Conservation (phyloP, 345 rosid species). For the Salix udensis region DNA sequence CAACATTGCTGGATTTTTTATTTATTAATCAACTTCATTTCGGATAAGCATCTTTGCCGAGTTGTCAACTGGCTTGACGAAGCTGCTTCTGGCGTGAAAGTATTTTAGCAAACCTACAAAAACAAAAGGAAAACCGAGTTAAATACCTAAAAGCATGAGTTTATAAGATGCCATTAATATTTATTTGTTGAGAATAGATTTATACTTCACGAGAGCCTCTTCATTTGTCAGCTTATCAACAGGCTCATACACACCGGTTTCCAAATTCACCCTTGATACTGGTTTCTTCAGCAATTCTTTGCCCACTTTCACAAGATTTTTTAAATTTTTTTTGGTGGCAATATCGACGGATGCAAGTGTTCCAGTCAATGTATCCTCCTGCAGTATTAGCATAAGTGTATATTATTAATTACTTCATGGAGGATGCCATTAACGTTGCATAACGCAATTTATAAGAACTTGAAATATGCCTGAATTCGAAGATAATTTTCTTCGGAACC, state of each 20-base stretch:
- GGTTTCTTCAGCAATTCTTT: conserved; percentile 48
- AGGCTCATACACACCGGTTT: conserved; percentile 41
- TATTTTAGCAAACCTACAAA: conserved; percentile 48
- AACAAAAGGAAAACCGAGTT: background rate
- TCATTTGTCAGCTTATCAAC: conserved; percentile 37
- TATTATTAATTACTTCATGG: no score
- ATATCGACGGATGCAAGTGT: conserved; percentile 51
- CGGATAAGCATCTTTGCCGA: background rate
- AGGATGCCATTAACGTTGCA: no score
- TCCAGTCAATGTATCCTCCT: conserved; percentile 43
- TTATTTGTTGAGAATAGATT: background rate
- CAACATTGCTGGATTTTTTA: no score
- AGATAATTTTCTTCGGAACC: conserved; percentile 43
- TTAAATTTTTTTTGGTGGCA: conserved; percentile 40
- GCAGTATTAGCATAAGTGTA: background rate
- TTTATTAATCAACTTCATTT: background rate
- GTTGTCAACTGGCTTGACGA: conserved; percentile 40
- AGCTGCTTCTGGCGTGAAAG: conserved; percentile 56
- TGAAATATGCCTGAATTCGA: conserved; percentile 39
- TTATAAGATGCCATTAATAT: background rate
- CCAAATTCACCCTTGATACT: conserved; percentile 47
- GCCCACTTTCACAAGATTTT: conserved; percentile 42
- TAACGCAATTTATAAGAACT: background rate
- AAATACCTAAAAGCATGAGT: background rate
- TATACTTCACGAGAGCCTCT: conserved; percentile 51